Percentiles rank a stretch among this genome's conserved stretches.
These are phyloP conservation scores for Psilocybe subaeruginosa DNA, from an alignment of 768 basidiomycete species.

Conservation along the genomic window DNA sequence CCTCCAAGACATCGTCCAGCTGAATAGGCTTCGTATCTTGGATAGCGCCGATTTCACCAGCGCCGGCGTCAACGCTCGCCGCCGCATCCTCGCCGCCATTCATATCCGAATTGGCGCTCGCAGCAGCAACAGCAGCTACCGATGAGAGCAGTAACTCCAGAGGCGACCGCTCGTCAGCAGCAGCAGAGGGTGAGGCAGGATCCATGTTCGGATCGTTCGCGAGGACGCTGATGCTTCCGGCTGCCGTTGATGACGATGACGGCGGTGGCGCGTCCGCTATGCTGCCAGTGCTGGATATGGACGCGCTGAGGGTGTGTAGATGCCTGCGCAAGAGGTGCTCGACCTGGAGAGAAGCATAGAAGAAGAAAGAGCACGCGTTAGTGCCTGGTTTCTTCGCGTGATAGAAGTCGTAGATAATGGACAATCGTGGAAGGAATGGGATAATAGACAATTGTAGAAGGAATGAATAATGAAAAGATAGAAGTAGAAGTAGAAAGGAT, in stretches of 20 bases:
- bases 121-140: slow-evolving; percentile 11
- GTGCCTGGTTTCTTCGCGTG: neutral
- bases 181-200: neutral
- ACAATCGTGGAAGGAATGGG: neutral
- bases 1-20: slow-evolving; percentile 78
- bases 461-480: neutral
- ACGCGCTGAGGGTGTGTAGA: slow-evolving; percentile 25
- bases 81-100: neutral
- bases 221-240: neutral
- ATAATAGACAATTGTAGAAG: neutral
- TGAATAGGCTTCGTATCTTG: slow-evolving; percentile 57
- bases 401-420: neutral
- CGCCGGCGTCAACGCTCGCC: neutral
- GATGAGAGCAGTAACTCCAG: slow-evolving; percentile 19
- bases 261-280: slow-evolving; percentile 22
- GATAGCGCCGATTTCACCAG: slow-evolving; percentile 5
- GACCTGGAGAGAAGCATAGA: slow-evolving; percentile 29
- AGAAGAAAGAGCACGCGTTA: slow-evolving; percentile 15
- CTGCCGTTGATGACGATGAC: slow-evolving; percentile 9
- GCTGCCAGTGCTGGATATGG: slow-evolving; percentile 13
- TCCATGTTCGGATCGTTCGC: neutral
- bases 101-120: slow-evolving; percentile 6
- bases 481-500: neutral
- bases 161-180: slow-evolving; percentile 15
- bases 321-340: slow-evolving; percentile 38